These are phyloP conservation scores for Achlya hypogyna DNA, from an alignment of 352 stramenopile species.

Conservation along the genomic window DNA sequence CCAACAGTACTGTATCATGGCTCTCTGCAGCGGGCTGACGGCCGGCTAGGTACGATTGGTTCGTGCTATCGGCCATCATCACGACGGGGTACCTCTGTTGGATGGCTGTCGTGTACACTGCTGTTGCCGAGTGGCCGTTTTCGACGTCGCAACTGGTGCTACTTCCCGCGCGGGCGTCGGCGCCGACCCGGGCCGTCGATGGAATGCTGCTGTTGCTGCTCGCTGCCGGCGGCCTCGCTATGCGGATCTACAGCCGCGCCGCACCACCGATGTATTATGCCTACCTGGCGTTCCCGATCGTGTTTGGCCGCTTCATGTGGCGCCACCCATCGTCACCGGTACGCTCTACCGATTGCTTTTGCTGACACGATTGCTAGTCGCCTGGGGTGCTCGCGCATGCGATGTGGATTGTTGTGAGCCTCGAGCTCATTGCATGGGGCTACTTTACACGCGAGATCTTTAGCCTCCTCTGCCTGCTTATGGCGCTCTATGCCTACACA, in stretches of 20 bases:
- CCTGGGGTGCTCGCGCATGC: too few relatives aligned
- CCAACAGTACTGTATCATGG: slow-evolving; percentile 28
- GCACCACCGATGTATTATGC: slow-evolving; percentile 70
- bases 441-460: slow-evolving; percentile 33
- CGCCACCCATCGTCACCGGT: slow-evolving; percentile 28
- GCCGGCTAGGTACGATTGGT: slow-evolving; percentile 54
- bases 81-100: slow-evolving; percentile 69
- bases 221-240: background rate
- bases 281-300: slow-evolving; percentile 56
- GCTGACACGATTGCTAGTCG: background rate
- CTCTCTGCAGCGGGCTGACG: background rate
- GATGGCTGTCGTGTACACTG: slow-evolving; percentile 51
- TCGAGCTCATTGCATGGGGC: slow-evolving; percentile 16
- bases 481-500: slow-evolving; percentile 36
- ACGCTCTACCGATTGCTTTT: slow-evolving; percentile 4
- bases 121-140: slow-evolving; percentile 18
- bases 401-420: slow-evolving; percentile 4
- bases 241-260: slow-evolving; percentile 9
- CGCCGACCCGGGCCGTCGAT: background rate
- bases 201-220: background rate
- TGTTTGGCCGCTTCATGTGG: slow-evolving; percentile 55
- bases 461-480: slow-evolving; percentile 44
- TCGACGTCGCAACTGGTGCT: slow-evolving; percentile 4
- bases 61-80: slow-evolving; percentile 67
- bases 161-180: background rate